phyloP scores from a whole-genome alignment of 2,329 filamentous ascomycete species.

The Ilyonectria mors-panacis region DNA sequence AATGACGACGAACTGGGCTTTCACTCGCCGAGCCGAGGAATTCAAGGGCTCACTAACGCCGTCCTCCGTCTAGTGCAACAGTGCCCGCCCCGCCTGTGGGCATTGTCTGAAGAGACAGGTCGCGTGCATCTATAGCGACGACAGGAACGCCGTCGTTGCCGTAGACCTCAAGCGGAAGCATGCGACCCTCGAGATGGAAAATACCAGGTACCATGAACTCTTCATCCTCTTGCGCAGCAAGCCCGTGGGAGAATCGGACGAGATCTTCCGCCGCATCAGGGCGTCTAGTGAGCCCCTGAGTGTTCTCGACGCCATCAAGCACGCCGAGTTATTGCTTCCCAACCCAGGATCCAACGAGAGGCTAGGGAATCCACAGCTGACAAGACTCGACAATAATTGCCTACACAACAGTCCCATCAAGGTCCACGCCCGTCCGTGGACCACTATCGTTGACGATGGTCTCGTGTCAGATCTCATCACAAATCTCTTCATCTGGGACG shows the following conservation, averaged over 20 bases:
- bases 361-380: background rate
- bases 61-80: background rate
- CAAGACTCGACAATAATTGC: background rate
- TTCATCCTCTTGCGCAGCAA: background rate
- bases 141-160: background rate
- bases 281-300: background rate
- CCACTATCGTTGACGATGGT: background rate
- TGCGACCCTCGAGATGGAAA: background rate
- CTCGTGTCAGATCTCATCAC: slow-evolving; percentile 13
- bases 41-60: background rate
- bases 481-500: slow-evolving; percentile 3
- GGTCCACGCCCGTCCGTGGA: slow-evolving; percentile 11
- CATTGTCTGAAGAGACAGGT: slow-evolving; percentile 1
- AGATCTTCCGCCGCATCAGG: background rate
- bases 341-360: background rate
- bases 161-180: slow-evolving; percentile 2
- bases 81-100: background rate
- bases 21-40: background rate
- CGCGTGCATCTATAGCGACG: slow-evolving; percentile 2
- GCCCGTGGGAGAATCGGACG: background rate
- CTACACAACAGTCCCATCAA: slow-evolving; percentile 1
- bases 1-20: background rate
- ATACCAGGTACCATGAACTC: background rate
- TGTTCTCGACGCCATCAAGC: background rate
- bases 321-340: background rate